phyloP scores from a whole-genome alignment of 768 basidiomycete genomes.

The Leccinum longicurvipes region DNA sequence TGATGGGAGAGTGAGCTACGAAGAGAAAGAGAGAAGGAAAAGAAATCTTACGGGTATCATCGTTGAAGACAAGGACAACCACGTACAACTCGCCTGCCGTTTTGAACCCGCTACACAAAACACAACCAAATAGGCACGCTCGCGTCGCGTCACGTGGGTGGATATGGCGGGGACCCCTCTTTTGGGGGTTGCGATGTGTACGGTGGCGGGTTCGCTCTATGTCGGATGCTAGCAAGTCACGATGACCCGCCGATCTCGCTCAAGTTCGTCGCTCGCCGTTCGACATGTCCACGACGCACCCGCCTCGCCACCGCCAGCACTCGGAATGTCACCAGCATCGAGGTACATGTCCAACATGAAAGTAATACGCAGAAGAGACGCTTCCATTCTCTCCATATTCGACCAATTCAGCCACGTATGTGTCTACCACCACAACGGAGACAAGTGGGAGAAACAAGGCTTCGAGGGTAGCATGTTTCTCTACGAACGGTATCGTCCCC shows the following conservation, averaged over 20 bases:
- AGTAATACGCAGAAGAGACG: constrained; percentile 73
- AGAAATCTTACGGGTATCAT: constrained; percentile 42
- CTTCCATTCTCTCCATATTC: constrained; percentile 74
- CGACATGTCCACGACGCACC: constrained; percentile 8
- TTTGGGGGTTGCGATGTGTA: constrained; percentile 10
- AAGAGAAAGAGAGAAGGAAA: not conserved
- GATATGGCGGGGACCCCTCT: constrained; percentile 14
- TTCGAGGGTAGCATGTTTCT: constrained; percentile 89
- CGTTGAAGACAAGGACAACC: constrained; percentile 32
- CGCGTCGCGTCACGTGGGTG: constrained; percentile 37
- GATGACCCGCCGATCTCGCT: constrained; percentile 25
- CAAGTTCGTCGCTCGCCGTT: constrained; percentile 24
- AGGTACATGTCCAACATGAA: constrained; percentile 77
- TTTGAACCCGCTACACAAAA: constrained; percentile 38
- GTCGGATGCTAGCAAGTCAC: not conserved
- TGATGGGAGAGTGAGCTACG: not conserved
- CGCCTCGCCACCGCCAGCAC: constrained; percentile 6
- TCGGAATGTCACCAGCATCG: constrained; percentile 61
- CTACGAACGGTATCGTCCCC: constrained; percentile 61
- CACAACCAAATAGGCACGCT: constrained; percentile 35
- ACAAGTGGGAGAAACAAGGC: constrained; percentile 80
- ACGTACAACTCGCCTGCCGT: constrained; percentile 24
- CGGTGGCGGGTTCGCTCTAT: no score
- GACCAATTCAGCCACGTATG: constrained; percentile 89
- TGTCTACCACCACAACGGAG: constrained; percentile 70